These are phyloP conservation scores for Rhodamnia argentea DNA, from an alignment of 345 rosid species.

Conservation along the genomic window DNA sequence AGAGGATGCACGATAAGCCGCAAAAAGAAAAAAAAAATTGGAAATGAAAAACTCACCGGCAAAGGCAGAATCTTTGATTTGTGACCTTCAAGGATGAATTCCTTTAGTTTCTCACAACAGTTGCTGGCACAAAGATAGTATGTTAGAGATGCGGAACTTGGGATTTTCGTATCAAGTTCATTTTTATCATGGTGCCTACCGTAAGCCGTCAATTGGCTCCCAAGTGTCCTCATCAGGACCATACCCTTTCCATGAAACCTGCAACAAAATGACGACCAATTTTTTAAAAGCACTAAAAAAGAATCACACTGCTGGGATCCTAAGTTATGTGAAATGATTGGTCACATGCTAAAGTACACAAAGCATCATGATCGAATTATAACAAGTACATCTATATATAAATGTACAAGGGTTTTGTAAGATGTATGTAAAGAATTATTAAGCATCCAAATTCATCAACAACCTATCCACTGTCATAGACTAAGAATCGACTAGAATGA, in stretches of 20 bases:
- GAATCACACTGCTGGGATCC: neutral
- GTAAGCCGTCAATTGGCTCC: conserved; percentile 54
- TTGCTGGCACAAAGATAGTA: conserved; percentile 16
- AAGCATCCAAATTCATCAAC: neutral
- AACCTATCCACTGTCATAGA: neutral
- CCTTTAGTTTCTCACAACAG: conserved; percentile 28
- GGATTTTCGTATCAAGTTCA: neutral
- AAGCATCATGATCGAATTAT: neutral
- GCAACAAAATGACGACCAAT: neutral
- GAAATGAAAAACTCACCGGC: conserved; percentile 29
- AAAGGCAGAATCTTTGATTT: conserved; percentile 40
- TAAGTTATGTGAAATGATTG: neutral
- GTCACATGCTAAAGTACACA: neutral
- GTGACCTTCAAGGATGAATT: conserved; percentile 42
- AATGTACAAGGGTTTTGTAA: neutral
- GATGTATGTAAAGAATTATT: neutral
- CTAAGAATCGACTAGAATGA: neutral
- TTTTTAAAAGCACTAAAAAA: neutral
- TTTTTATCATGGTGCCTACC: conserved; percentile 19
- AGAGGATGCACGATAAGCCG: neutral
- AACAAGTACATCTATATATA: neutral
- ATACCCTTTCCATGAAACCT: conserved; percentile 67
- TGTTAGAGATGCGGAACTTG: neutral
- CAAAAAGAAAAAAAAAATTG: neutral
- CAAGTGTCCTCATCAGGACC: conserved; percentile 43